These are phyloP conservation scores for Talaromyces ruber DNA, from an alignment of 495 filamentous ascomycete species.

Conservation along the genomic window DNA sequence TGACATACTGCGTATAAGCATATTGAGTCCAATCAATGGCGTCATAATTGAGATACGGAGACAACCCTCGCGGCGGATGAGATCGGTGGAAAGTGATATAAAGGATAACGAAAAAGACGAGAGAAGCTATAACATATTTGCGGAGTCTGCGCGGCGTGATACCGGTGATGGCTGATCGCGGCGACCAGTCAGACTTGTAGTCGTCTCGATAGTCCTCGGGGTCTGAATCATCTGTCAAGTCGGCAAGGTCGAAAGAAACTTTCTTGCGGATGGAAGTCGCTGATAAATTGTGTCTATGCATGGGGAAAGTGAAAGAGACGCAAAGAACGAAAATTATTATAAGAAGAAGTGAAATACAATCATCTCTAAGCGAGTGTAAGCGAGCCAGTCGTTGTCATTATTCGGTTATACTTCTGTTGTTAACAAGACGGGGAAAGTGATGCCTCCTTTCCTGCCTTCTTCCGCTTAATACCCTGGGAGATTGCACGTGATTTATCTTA, in stretches of 20 bases:
- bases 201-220: constrained; percentile 5
- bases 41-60: constrained; percentile 30
- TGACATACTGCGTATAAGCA: constrained; percentile 68
- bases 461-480: background rate
- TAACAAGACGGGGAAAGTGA: background rate
- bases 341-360: background rate
- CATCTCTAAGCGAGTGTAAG: background rate
- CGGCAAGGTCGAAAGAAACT: constrained; percentile 7
- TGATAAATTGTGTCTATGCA: constrained; percentile 6
- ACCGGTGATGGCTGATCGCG: background rate
- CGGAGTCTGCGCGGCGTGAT: constrained; percentile 10
- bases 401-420: background rate
- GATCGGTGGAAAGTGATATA: constrained; percentile 20
- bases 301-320: background rate
- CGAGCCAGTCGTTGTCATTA: background rate
- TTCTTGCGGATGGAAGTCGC: constrained; percentile 6
- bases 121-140: constrained; percentile 25
- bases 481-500: background rate
- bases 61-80: constrained; percentile 13
- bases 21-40: constrained; percentile 51
- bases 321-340: background rate
- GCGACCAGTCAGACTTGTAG: constrained; percentile 3
- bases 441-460: background rate
- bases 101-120: constrained; percentile 23
- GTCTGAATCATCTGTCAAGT: constrained; percentile 6